These are phyloP conservation scores for Hyaloscypha finlandica DNA, from an alignment of 495 filamentous ascomycete genomes.

Conservation along the genomic window DNA sequence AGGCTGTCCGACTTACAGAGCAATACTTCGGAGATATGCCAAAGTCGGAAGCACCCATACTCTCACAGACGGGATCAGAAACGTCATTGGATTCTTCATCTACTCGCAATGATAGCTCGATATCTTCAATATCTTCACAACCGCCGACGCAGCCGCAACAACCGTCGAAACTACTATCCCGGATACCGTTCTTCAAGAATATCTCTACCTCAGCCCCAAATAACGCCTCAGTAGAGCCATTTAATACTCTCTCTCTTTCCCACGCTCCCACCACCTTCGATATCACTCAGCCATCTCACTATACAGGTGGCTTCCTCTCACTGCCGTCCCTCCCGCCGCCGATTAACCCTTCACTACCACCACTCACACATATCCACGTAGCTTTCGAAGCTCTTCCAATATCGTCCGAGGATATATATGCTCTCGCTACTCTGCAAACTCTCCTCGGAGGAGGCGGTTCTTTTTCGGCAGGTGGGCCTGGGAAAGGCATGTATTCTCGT, in stretches of 20 bases:
- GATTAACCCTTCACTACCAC: conserved; percentile 73
- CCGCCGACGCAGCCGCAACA: conserved; percentile 47
- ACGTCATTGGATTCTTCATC: conserved; percentile 54
- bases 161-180: conserved; percentile 69
- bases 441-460: conserved; percentile 95
- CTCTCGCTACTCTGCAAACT: conserved; percentile 93
- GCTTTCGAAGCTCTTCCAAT: conserved; percentile 96
- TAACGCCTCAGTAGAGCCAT: conserved; percentile 54
- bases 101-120: conserved; percentile 37
- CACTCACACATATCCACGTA: conserved; percentile 87
- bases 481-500: conserved; percentile 98
- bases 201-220: conserved; percentile 70
- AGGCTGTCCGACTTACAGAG: conserved; percentile 78
- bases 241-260: conserved; percentile 35
- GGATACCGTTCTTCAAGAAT: conserved; percentile 92
- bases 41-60: conserved; percentile 45
- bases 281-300: conserved; percentile 70
- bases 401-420: conserved; percentile 88
- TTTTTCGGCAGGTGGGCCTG: conserved; percentile 95
- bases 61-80: conserved; percentile 59
- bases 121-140: conserved; percentile 43
- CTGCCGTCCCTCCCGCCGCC: conserved; percentile 79
- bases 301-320: conserved; percentile 90
- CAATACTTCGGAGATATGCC: conserved; percentile 92
- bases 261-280: conserved; percentile 53